Percentiles rank a stretch among this genome's conserved stretches.
Evolutionary conservation across 192 early-diverging fungal species (phyloP).

Genomic region (Backusella westeae): DNA sequence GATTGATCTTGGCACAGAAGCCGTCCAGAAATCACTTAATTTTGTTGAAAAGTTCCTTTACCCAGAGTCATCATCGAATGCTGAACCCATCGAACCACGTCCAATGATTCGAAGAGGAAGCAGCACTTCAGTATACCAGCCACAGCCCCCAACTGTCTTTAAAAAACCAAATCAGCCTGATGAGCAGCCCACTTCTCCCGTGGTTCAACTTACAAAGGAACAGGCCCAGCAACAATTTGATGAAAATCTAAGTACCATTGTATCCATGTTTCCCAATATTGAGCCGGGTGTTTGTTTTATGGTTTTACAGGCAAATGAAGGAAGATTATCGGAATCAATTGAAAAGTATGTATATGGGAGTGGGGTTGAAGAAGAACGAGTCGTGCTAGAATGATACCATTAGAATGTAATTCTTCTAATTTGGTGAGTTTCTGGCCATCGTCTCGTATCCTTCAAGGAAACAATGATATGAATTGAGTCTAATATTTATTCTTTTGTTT

Average conservation of each 20-base stretch:
- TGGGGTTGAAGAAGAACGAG: not conserved
- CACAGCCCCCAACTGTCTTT: not conserved
- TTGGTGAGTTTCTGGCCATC: not conserved
- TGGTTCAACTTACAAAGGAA: not conserved
- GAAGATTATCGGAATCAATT: conserved; percentile 43
- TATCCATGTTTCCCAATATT: conserved; percentile 73
- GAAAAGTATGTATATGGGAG: conserved; percentile 31
- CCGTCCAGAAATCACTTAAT: conserved; percentile 7
- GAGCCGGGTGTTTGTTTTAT: conserved; percentile 69
- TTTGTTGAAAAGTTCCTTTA: conserved; percentile 17
- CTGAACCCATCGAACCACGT: not conserved
- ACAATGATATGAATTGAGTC: not conserved
- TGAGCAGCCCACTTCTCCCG: not conserved
- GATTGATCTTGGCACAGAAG: conserved; percentile 48
- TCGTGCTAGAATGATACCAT: not conserved
- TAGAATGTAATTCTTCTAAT: not conserved
- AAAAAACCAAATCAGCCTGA: not conserved
- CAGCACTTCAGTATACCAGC: not conserved
- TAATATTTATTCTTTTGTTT: not conserved
- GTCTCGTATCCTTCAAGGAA: not conserved
- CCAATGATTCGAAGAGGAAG: not conserved
- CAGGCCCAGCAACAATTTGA: conserved; percentile 35
- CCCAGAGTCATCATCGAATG: not conserved
- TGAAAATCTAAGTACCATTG: conserved; percentile 51
- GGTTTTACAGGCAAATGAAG: conserved; percentile 70